Percentiles rank a stretch among this genome's conserved stretches.
Evolutionary conservation across 2,329 filamentous ascomycete species (phyloP).

Genomic region (Parastagonospora avenae): DNA sequence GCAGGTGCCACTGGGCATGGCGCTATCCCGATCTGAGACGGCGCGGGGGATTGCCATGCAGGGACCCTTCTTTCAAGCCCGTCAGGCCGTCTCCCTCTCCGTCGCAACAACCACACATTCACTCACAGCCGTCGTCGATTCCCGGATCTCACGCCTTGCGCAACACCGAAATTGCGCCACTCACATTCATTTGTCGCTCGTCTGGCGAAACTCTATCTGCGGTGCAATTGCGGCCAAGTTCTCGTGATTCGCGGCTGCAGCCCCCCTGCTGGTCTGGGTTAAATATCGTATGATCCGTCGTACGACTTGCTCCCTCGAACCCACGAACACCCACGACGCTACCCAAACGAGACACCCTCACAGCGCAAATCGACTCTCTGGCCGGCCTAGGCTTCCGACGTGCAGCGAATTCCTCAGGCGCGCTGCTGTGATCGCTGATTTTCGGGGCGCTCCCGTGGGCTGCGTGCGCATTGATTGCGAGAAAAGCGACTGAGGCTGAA

Average conservation of each 20-base stretch:
- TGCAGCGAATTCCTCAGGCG: neutral
- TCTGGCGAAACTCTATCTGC: too few relatives aligned
- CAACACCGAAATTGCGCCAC: too few relatives aligned
- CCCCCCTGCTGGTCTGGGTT: neutral
- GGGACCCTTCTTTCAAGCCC: neutral
- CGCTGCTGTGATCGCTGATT: neutral
- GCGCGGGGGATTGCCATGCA: neutral
- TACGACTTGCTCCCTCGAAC: neutral
- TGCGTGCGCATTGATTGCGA: neutral
- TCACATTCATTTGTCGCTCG: too few relatives aligned
- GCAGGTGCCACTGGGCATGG: neutral
- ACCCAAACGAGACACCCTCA: neutral
- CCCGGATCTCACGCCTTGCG: too few relatives aligned
- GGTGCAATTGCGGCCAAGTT: too few relatives aligned
- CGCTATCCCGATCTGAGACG: neutral
- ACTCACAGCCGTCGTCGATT: too few relatives aligned
- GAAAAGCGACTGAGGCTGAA: neutral
- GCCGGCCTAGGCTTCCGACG: neutral
- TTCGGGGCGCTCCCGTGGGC: neutral
- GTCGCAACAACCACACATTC: too few relatives aligned
- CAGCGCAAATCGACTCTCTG: neutral
- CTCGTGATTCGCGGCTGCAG: neutral
- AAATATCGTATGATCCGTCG: constrained; percentile 1
- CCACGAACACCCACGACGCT: neutral
- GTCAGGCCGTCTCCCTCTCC: too few relatives aligned